Evolutionary conservation across 148 eudicot species (phyloP), one percentile per base, ranked within the genome.

Genomic region (Chenopodium album): DNA sequence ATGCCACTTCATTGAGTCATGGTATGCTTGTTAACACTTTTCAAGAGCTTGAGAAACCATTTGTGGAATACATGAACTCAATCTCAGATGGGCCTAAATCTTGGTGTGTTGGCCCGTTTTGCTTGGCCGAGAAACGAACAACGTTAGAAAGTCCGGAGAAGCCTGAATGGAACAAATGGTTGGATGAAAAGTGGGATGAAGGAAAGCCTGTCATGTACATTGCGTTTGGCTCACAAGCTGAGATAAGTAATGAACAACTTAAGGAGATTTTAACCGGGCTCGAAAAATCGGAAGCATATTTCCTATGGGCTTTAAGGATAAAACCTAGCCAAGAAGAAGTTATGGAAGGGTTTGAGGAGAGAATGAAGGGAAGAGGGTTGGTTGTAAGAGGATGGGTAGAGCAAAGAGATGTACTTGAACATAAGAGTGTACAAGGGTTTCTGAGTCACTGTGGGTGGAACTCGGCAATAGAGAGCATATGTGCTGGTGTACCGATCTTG

Each of bases 401-500:
- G 47, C 94, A 94, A 84, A 84, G 83, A 60, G 88, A 71, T 66
- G 86, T 92, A 14, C 81, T 94, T 0, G 82, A 63, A 4, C 98
- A 92, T 19, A 78, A 75, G 29, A 78, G 80, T 6, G 86, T 90
- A 0, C 62, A 77, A 23, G 94, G 97, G 7, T 91, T 90, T 81
- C 22, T 94, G 48, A 92, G 91, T 79, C 98, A 94, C 26, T 92
- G 95, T 34, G 95, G 98, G 2, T 90, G 98, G 98, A 94, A 92
- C 86, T 94, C 98, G 10, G 87, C 85, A 4, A 13, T 85, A 20
- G 98, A 94, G 78, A 91, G 94, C 74, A 77, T 90, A 29, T 94
- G 92, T 20, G 91, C 92, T 0, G 82, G 82, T 13, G 92, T 90
- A 4, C 95, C 98, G 0, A 88, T 94, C 31, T 79, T 94, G 29